These are phyloP conservation scores for Mollisia scopiformis DNA, from an alignment of 2,329 filamentous ascomycete genomes.

Conservation along the genomic window DNA sequence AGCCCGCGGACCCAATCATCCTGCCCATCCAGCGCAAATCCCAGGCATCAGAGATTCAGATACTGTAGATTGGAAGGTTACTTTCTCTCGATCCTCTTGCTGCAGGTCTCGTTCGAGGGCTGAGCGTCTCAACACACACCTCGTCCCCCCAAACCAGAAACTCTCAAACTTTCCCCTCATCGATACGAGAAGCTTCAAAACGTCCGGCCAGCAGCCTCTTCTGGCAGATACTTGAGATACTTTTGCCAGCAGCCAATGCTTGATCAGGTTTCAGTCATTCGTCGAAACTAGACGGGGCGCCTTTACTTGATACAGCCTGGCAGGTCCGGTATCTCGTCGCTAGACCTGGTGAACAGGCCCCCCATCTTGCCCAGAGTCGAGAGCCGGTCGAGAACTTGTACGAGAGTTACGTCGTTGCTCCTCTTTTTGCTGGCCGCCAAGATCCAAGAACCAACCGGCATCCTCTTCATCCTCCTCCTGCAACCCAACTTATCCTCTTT, in stretches of 20 bases:
- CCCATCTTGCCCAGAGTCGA: background rate
- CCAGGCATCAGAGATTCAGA: conserved; percentile 1
- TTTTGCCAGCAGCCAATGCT: conserved; percentile 9
- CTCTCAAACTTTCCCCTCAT: background rate
- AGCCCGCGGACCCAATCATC: conserved; percentile 1
- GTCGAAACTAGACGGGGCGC: conserved; percentile 3
- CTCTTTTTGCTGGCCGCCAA: background rate
- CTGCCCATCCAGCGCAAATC: background rate
- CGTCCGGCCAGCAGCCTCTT: background rate
- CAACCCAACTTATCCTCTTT: conserved; percentile 10
- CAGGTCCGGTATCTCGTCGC: conserved; percentile 1
- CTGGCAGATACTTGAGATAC: background rate
- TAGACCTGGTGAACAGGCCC: too few relatives aligned
- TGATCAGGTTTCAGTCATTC: background rate
- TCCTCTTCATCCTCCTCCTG: conserved; percentile 3
- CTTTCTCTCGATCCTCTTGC: background rate
- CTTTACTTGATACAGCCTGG: conserved; percentile 10
- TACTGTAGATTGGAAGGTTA: background rate
- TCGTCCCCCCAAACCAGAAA: too few relatives aligned
- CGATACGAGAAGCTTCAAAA: background rate
- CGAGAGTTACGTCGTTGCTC: background rate
- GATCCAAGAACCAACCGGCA: background rate
- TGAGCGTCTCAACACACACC: conserved; percentile 1
- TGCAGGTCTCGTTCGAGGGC: background rate
- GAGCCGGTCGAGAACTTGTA: background rate